Conservation (phyloP, 169 alveolate genomes). For the Cryptosporidium sp. region DNA sequence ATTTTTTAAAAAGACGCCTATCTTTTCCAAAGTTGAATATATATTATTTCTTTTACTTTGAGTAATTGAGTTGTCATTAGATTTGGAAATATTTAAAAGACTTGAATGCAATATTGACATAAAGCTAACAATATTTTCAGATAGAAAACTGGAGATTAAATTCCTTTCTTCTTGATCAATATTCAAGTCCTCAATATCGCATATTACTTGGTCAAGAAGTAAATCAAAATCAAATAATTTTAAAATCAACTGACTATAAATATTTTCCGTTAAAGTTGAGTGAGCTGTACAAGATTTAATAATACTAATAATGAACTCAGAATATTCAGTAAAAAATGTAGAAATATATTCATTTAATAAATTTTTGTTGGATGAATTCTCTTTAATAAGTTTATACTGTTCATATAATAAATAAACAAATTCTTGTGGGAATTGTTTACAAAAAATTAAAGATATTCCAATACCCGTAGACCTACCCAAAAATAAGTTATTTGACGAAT, state of each 20-base stretch:
- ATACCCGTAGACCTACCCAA: slow-evolving; percentile 16
- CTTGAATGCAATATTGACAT: slow-evolving; percentile 13
- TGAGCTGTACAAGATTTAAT: neutral
- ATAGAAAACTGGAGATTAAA: neutral
- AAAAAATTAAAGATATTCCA: slow-evolving; percentile 54
- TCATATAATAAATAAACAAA: slow-evolving; percentile 34
- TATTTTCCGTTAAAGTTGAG: slow-evolving; percentile 16
- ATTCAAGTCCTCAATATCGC: slow-evolving; percentile 20
- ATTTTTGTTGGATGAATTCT: neutral
- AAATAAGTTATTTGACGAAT: neutral
- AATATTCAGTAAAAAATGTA: slow-evolving; percentile 6
- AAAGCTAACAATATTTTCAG: neutral
- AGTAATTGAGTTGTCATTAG: neutral
- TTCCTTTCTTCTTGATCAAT: slow-evolving; percentile 24
- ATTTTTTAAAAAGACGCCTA: slow-evolving; percentile 2
- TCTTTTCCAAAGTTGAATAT: slow-evolving; percentile 36
- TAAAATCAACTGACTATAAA: slow-evolving; percentile 34
- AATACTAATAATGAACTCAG: slow-evolving; percentile 14
- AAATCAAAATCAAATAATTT: slow-evolving; percentile 22
- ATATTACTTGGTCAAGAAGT: slow-evolving; percentile 11
- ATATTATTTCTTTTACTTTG: slow-evolving; percentile 30
- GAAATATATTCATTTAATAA: neutral
- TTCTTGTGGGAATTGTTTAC: slow-evolving; percentile 73
- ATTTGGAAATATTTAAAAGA: neutral
- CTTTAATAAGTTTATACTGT: neutral